Evolutionary conservation across 441 rosid genomes (phyloP).

Genomic region (Euphorbia neoarborescens): DNA sequence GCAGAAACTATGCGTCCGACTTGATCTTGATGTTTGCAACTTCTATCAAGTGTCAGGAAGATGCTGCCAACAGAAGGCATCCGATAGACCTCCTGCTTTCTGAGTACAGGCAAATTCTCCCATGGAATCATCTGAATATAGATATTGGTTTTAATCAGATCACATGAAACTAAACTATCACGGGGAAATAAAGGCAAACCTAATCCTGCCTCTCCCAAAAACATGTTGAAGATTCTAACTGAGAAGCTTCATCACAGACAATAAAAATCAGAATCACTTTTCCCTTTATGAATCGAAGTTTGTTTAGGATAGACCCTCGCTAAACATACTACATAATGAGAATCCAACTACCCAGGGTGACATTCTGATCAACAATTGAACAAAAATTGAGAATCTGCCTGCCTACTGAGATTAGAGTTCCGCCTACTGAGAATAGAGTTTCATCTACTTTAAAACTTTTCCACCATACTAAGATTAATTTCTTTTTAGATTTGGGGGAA

Average conservation of each 20-base stretch:
- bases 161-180: not conserved
- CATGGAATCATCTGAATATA: slow-evolving; percentile 89
- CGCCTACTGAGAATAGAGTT: not conserved
- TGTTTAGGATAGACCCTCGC: not conserved
- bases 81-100: slow-evolving; percentile 89
- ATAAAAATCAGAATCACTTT: not conserved
- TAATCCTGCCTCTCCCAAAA: not conserved
- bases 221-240: not conserved
- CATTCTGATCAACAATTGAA: not conserved
- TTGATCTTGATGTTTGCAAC: slow-evolving; percentile 34
- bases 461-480: not conserved
- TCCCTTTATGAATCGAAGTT: not conserved
- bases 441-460: not conserved
- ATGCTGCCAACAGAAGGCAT: slow-evolving; percentile 91
- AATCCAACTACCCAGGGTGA: not conserved
- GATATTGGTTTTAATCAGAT: slow-evolving; percentile 15
- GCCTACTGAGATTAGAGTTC: not conserved
- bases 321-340: not conserved
- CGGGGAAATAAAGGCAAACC: not conserved
- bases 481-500: not conserved
- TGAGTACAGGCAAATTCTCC: slow-evolving; percentile 80
- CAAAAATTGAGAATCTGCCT: not conserved
- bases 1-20: slow-evolving; percentile 28
- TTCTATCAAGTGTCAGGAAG: slow-evolving; percentile 44
- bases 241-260: not conserved